phyloP scores from a whole-genome alignment of 177 flowering plant species.

The Vitis hybrid region DNA sequence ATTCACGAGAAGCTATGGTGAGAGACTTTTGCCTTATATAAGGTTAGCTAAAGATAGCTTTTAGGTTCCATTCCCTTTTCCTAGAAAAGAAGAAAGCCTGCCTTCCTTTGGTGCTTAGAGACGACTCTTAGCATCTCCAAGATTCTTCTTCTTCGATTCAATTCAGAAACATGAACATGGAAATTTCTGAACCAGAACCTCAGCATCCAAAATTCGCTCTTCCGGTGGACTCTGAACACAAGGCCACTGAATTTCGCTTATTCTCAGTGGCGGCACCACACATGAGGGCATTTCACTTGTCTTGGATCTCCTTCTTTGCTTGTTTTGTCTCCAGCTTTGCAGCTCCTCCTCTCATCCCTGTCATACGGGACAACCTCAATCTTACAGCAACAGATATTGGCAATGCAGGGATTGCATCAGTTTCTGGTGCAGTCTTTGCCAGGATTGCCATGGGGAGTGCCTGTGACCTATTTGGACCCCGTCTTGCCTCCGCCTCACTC shows the following conservation, averaged over 20 bases:
- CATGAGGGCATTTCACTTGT: slow-evolving; percentile 85
- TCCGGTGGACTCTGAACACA: slow-evolving; percentile 87
- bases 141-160: neutral
- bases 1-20: neutral
- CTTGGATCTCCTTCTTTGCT: slow-evolving; percentile 82
- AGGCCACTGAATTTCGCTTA: slow-evolving; percentile 61
- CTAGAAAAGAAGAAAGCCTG: neutral
- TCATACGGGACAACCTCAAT: slow-evolving; percentile 82
- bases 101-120: no score
- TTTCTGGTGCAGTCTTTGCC: slow-evolving; percentile 86
- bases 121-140: neutral
- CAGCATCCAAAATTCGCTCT: slow-evolving; percentile 43
- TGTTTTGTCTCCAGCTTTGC: slow-evolving; percentile 89
- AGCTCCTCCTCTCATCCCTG: slow-evolving; percentile 78
- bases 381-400: slow-evolving; percentile 84
- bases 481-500: slow-evolving; percentile 73
- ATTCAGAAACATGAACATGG: slow-evolving; percentile 27
- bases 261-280: slow-evolving; percentile 66
- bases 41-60: neutral
- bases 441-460: slow-evolving; percentile 78
- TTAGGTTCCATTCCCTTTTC: slow-evolving; percentile 9
- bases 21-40: slow-evolving; percentile 1
- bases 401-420: slow-evolving; percentile 86
- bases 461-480: slow-evolving; percentile 85
- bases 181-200: slow-evolving; percentile 7